A percentile compares a stretch with the other conserved stretches of the same genome.
phyloP scores from a whole-genome alignment of 331 rosid genomes.

The Acacia concinna region DNA sequence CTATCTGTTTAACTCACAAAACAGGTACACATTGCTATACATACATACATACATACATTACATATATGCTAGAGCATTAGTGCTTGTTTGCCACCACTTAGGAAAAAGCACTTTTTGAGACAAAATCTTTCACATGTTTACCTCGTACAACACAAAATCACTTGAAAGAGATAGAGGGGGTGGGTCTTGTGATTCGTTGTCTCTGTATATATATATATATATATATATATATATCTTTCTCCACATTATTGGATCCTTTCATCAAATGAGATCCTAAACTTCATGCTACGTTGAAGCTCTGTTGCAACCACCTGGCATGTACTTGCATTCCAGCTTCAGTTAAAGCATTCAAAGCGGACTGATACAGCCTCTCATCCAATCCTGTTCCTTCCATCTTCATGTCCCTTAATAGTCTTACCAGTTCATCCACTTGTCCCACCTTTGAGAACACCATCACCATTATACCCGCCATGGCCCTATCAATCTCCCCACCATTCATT shows the following conservation, averaged over 20 bases:
- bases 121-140: too few relatives aligned
- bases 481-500: slow-evolving; percentile 60
- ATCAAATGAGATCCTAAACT: not conserved
- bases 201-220: too few relatives aligned
- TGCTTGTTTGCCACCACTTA: not conserved
- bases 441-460: slow-evolving; percentile 74
- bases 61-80: not conserved
- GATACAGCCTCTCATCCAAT: slow-evolving; percentile 63
- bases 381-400: slow-evolving; percentile 63
- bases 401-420: slow-evolving; percentile 65
- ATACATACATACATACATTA: not conserved
- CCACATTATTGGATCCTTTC: not conserved
- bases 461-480: slow-evolving; percentile 66
- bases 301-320: slow-evolving; percentile 61
- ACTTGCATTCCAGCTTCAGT: slow-evolving; percentile 64
- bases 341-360: slow-evolving; percentile 65
- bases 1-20: not conserved
- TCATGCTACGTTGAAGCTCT: slow-evolving; percentile 38
- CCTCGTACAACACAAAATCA: too few relatives aligned
- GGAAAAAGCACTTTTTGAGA: too few relatives aligned
- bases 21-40: not conserved
- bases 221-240: not conserved
- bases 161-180: not conserved
- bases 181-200: too few relatives aligned
- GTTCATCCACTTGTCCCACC: slow-evolving; percentile 50